Percentiles rank a stretch among this genome's conserved stretches.
Evolutionary conservation across 495 filamentous ascomycete species (phyloP).

Genomic region (Aspergillus sclerotiicarbonarius): DNA sequence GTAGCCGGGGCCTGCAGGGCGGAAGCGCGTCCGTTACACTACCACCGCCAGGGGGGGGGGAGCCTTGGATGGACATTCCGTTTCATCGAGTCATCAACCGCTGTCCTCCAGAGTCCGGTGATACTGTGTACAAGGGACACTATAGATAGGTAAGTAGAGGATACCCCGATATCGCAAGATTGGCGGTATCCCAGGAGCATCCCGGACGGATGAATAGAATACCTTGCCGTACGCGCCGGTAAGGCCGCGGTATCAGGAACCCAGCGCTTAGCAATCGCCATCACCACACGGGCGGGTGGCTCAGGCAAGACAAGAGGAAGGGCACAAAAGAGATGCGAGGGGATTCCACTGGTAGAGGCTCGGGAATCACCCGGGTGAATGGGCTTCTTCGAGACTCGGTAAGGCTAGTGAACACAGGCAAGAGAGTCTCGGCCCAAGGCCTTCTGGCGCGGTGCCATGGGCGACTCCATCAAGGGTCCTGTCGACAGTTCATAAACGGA

Average conservation of each 20-base stretch:
- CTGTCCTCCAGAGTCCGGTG: no score
- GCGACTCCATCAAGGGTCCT: neutral
- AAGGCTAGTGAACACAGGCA: neutral
- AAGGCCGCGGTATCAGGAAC: slow-evolving; percentile 18
- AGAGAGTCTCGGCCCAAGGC: slow-evolving; percentile 5
- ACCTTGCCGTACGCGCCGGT: slow-evolving; percentile 10
- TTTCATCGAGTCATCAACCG: neutral
- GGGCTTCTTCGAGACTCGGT: neutral
- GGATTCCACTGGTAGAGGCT: neutral
- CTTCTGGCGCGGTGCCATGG: neutral
- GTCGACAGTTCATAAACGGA: slow-evolving; percentile 2
- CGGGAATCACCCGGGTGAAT: slow-evolving; percentile 3
- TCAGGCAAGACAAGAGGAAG: neutral
- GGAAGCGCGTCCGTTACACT: no score
- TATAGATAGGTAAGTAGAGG: no score
- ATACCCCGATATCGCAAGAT: neutral
- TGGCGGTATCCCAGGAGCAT: neutral
- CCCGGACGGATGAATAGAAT: neutral
- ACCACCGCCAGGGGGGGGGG: no score
- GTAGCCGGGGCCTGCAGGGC: no score
- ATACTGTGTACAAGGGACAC: no score
- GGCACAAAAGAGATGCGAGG: neutral
- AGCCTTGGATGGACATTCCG: slow-evolving; percentile 3
- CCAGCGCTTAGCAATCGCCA: slow-evolving; percentile 13
- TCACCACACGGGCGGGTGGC: neutral